Percentiles rank a stretch among this genome's conserved stretches.
phyloP scores from a whole-genome alignment of 192 early-diverging fungal species.

The Coemansia sp. region DNA sequence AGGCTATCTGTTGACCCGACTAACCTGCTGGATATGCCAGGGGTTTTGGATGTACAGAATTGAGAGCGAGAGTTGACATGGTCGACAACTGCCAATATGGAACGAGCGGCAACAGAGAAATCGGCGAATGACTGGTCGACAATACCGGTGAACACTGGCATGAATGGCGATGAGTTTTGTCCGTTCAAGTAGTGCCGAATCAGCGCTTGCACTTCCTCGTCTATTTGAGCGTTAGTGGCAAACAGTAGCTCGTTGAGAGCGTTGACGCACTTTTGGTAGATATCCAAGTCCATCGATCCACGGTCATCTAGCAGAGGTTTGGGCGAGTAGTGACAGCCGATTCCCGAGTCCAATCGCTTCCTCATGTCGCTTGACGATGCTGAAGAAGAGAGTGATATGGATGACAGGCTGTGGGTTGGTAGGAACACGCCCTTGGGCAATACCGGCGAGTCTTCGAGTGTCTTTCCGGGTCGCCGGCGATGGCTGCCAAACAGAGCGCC shows the following conservation, averaged over 20 bases:
- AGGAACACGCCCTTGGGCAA: neutral
- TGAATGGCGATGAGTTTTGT: slow-evolving; percentile 11
- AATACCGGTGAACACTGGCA: slow-evolving; percentile 26
- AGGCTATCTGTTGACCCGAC: slow-evolving; percentile 29
- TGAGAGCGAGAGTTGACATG: slow-evolving; percentile 4
- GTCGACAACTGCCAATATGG: slow-evolving; percentile 24
- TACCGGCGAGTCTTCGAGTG: neutral
- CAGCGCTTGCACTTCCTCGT: slow-evolving; percentile 29
- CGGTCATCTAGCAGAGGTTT: neutral
- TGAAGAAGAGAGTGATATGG: neutral
- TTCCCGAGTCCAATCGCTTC: slow-evolving; percentile 3
- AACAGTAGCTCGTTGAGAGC: slow-evolving; percentile 52
- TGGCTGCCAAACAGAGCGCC: slow-evolving; percentile 46
- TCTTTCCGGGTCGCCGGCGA: neutral
- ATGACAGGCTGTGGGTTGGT: neutral
- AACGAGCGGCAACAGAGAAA: slow-evolving; percentile 30
- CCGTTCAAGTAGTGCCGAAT: slow-evolving; percentile 32
- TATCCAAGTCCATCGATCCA: too few species aligned
- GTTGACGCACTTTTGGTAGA: slow-evolving; percentile 21
- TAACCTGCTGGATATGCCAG: slow-evolving; percentile 8
- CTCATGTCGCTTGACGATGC: slow-evolving; percentile 1
- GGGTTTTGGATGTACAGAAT: neutral
- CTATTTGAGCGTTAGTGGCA: slow-evolving; percentile 41
- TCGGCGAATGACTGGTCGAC: slow-evolving; percentile 34
- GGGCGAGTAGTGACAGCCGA: neutral